These are phyloP conservation scores for Leccinum fibrillosum DNA, from an alignment of 768 basidiomycete genomes.

Conservation along the genomic window DNA sequence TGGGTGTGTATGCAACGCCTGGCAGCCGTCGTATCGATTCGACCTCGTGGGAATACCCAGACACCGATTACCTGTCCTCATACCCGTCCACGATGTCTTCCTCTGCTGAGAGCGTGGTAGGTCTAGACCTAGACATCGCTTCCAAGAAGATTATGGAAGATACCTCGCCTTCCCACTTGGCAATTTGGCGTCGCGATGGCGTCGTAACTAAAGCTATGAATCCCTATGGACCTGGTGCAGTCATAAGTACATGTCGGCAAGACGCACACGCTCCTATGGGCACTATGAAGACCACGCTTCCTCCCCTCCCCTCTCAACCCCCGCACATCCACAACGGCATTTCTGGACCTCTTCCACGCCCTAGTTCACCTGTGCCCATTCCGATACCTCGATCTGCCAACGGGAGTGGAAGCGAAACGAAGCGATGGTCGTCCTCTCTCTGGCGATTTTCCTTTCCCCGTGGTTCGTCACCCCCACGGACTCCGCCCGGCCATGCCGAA, in stretches of 20 bases:
- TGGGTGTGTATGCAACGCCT: constrained; percentile 39
- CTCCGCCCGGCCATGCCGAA: constrained; percentile 18
- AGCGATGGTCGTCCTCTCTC: constrained; percentile 33
- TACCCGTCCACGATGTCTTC: constrained; percentile 45
- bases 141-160: constrained; percentile 32
- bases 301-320: constrained; percentile 12
- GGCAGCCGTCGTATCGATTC: constrained; percentile 53
- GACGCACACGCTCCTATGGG: constrained; percentile 14
- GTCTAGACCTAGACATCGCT: constrained; percentile 29
- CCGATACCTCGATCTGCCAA: constrained; percentile 28
- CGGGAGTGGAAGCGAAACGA: constrained; percentile 30
- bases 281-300: constrained; percentile 6
- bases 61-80: constrained; percentile 46
- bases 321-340: constrained; percentile 10
- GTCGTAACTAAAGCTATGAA: constrained; percentile 25
- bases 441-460: constrained; percentile 37
- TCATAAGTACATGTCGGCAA: constrained; percentile 27
- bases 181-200: constrained; percentile 32
- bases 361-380: constrained; percentile 30
- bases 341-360: constrained; percentile 17
- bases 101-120: constrained; percentile 34
- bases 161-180: constrained; percentile 29
- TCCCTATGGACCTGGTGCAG: constrained; percentile 22
- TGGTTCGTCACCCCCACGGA: constrained; percentile 26
- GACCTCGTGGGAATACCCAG: constrained; percentile 43